Evolutionary conservation across 2,329 filamentous ascomycete genomes (phyloP).

Genomic region (Fusarium tanahbumbuense): DNA sequence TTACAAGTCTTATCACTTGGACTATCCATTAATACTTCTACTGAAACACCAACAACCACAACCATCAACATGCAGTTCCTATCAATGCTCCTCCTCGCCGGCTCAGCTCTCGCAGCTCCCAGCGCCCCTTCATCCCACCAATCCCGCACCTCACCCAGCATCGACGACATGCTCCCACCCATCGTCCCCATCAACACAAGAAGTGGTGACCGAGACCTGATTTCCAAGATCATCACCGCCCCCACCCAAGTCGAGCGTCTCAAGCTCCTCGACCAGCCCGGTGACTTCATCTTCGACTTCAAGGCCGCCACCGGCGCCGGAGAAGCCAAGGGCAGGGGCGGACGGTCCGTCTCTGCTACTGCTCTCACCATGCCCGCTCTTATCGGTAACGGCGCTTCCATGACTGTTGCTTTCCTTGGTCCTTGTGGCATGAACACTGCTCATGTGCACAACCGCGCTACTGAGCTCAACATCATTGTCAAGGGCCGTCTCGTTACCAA

Average conservation of each 20-base stretch:
- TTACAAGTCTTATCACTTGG: not conserved
- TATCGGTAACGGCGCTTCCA: constrained; percentile 19
- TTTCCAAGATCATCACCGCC: constrained; percentile 46
- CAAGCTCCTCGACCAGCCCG: constrained; percentile 39
- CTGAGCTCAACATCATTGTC: constrained; percentile 17
- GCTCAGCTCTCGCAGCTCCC: constrained; percentile 20
- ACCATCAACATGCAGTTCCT: constrained; percentile 1
- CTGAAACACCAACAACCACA: too few relatives aligned
- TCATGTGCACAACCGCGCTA: constrained; percentile 17
- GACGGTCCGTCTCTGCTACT: constrained; percentile 12
- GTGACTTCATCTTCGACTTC: constrained; percentile 22
- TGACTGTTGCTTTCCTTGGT: constrained; percentile 17
- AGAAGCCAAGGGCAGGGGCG: constrained; percentile 5
- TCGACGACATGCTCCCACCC: constrained; percentile 18
- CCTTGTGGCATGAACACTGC: constrained; percentile 26
- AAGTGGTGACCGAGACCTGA: constrained; percentile 42
- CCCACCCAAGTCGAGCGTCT: constrained; percentile 50
- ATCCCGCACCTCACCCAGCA: not conserved
- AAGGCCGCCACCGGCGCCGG: not conserved
- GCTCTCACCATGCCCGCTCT: constrained; percentile 22
- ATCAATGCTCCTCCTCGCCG: not conserved
- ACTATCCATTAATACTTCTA: not conserved
- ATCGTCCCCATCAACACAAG: constrained; percentile 27
- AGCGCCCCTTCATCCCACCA: constrained; percentile 4
- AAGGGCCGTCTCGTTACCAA: constrained; percentile 22